Evolutionary conservation across 75 land plant genomes (phyloP).

Genomic region (Pseudotsuga menziesii): DNA sequence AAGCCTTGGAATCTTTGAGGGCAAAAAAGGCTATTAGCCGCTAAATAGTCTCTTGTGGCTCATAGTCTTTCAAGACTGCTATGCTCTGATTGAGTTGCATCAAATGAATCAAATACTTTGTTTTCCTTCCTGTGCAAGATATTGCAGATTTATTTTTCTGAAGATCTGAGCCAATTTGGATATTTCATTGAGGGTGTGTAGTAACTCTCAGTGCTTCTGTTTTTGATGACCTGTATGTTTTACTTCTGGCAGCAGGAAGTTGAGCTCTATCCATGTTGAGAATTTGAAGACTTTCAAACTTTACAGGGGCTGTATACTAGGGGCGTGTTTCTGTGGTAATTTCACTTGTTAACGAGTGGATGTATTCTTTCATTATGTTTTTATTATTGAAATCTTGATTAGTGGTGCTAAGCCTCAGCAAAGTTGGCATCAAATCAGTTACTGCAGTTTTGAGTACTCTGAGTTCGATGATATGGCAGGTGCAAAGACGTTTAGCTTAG

Average conservation of each 20-base stretch:
- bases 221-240: conserved; percentile 40
- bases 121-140: not conserved
- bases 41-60: conserved; percentile 17
- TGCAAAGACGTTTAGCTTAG: conserved; percentile 5
- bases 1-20: conserved; percentile 78
- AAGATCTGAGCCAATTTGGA: conserved; percentile 6
- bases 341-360: not conserved
- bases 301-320: conserved; percentile 12
- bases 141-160: conserved; percentile 1
- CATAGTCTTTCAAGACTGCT: not conserved
- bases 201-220: conserved; percentile 6
- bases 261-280: conserved; percentile 16
- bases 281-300: conserved; percentile 42
- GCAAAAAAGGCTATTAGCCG: conserved; percentile 67
- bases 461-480: conserved; percentile 11
- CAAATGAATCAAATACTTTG: conserved; percentile 3
- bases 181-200: conserved; percentile 2
- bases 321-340: not conserved
- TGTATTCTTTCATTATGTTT: conserved; percentile 5
- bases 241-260: conserved; percentile 38
- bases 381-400: not conserved
- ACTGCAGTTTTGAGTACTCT: conserved; percentile 9
- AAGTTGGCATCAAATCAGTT: conserved; percentile 8
- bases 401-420: not conserved
- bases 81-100: not conserved